Evolutionary conservation across 768 basidiomycete genomes (phyloP).

Genomic region (Psilocybe tampanensis): DNA sequence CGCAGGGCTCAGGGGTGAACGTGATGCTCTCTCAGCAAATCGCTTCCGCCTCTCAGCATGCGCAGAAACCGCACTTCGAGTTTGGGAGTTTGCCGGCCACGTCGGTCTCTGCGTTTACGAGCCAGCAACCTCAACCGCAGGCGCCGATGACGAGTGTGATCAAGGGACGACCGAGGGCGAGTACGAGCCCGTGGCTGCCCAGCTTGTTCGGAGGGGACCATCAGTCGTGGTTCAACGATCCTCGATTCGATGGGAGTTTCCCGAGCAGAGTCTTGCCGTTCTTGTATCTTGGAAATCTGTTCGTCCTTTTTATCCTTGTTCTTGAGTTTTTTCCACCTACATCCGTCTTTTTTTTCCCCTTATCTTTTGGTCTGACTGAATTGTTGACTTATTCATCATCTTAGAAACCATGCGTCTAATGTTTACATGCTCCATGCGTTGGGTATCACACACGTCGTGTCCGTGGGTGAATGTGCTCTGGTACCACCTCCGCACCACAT

Average conservation of each 20-base stretch:
- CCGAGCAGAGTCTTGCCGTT: slow-evolving; percentile 92
- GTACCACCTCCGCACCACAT: slow-evolving; percentile 68
- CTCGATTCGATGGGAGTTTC: slow-evolving; percentile 93
- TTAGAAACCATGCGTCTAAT: slow-evolving; percentile 90
- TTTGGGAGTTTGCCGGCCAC: slow-evolving; percentile 19
- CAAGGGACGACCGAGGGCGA: slow-evolving; percentile 66
- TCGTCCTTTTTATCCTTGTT: too few relatives aligned
- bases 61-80: slow-evolving; percentile 13
- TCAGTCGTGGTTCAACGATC: slow-evolving; percentile 94
- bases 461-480: slow-evolving; percentile 93
- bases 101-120: background rate
- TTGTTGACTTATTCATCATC: too few relatives aligned
- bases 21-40: background rate
- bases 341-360: slow-evolving; percentile 14
- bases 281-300: slow-evolving; percentile 94
- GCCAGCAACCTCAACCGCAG: slow-evolving; percentile 14
- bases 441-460: slow-evolving; percentile 96
- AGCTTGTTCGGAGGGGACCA: slow-evolving; percentile 67
- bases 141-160: slow-evolving; percentile 14
- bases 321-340: too few relatives aligned
- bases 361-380: slow-evolving; percentile 2
- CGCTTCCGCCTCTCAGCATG: slow-evolving; percentile 1
- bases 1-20: background rate
- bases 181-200: slow-evolving; percentile 67
- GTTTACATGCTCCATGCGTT: slow-evolving; percentile 95